Base-by-base conservation (phyloP, 257 asterid species). In the Coffea eugenioides region DNA sequence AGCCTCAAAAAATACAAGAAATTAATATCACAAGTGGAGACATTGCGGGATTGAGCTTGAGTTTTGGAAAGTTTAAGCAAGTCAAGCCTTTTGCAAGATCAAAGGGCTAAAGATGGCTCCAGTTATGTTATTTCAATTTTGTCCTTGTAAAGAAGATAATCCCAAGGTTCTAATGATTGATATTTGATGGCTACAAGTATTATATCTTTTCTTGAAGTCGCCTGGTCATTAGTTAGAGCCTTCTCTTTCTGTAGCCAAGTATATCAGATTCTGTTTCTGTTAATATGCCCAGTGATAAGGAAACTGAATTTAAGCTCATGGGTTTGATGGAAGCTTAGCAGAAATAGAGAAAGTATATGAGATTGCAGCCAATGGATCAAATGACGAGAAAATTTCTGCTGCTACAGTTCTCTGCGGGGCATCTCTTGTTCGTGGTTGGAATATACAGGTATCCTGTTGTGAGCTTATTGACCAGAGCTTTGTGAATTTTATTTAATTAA, bases 371-470 rank as follows among this genome's bases (percentile, higher is more conserved):
- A 90, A 83, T 69, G 97, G 98, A 84, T 87, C 97, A 25, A 94
- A 96, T 78, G 99, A 91, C 13, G 98, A 96, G 89, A 94, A 94
- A 91, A 88, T 96, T 77, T 92, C 94, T 83, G 99, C 99, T 65
- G 98, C 97, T 84, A 90, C 91, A 77, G 77, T 96, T 85, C 86
- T 96, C 67, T 94, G 98, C 69, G 99, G 99, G 80, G 93, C 99
- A 84, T 94, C 98, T 85, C 90, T 96, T 81, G 74, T 80, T 81
- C 99, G 98, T 85, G 98, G 99, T 71, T 96, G 99, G 99, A 96
- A 90, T 88, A 80, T 96, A 85, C 99, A 96, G 99, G 99, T 94
- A 87, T 41, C 71, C 69, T 72, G 75, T 79, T 16, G 7, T 31
- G 14, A 41, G 73, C 31, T 77, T 79, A 69, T 14, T 31, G 54